A percentile compares a stretch with the other conserved stretches of the same genome.
These are phyloP conservation scores for Dactylellina sp. DNA, from an alignment of 2,329 filamentous ascomycete genomes.

Conservation along the genomic window DNA sequence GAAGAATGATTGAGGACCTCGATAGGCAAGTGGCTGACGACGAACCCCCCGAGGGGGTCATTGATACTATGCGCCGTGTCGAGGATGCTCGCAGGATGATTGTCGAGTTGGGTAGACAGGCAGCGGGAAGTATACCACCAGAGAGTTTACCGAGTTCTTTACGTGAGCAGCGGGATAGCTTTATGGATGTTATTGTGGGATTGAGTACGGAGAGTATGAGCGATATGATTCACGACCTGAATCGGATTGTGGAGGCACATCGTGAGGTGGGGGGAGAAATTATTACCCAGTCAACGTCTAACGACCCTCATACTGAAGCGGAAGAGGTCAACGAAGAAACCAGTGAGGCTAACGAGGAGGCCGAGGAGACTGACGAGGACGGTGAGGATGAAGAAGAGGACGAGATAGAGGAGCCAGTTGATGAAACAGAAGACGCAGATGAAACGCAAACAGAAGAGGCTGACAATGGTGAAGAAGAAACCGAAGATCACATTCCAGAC, in stretches of 20 bases:
- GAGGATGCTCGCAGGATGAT: constrained; percentile 39
- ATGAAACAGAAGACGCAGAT: not conserved
- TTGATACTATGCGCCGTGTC: constrained; percentile 40
- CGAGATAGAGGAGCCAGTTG: constrained; percentile 16
- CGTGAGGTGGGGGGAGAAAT: constrained; percentile 21
- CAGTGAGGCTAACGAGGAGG: constrained; percentile 11
- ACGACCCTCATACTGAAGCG: not conserved
- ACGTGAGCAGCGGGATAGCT: constrained; percentile 22
- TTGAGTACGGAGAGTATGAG: constrained; percentile 38
- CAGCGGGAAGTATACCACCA: constrained; percentile 7
- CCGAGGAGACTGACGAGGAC: constrained; percentile 36
- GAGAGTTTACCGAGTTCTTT: constrained; percentile 10
- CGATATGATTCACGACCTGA: constrained; percentile 44
- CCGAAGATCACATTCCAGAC: constrained; percentile 51
- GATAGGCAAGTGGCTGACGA: constrained; percentile 18
- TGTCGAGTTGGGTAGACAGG: constrained; percentile 32
- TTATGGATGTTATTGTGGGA: constrained; percentile 27
- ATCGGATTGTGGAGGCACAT: constrained; percentile 38
- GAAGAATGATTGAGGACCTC: constrained; percentile 14
- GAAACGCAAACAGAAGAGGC: constrained; percentile 14
- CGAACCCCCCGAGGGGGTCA: constrained; percentile 20
- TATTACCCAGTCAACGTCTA: not conserved
- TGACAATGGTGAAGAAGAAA: constrained; percentile 47
- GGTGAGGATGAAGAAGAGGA: constrained; percentile 7
- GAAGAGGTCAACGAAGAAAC: constrained; percentile 5